These are phyloP conservation scores for Phlyctochytrium planicorne DNA, from an alignment of 192 early-diverging fungal species.

Conservation along the genomic window DNA sequence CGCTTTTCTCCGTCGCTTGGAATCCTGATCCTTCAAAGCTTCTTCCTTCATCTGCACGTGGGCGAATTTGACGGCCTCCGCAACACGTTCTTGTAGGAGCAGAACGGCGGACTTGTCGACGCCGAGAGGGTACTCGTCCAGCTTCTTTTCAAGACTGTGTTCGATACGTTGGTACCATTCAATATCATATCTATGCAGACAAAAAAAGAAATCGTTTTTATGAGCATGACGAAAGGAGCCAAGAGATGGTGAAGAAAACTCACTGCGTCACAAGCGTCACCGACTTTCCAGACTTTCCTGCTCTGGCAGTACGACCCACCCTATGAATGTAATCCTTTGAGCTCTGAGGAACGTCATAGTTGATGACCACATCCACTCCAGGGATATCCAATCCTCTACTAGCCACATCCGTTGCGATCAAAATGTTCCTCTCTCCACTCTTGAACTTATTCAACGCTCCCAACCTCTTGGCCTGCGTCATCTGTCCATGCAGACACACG, in stretches of 20 bases:
- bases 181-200: conserved; percentile 84
- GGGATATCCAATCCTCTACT: conserved; percentile 91
- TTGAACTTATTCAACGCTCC: conserved; percentile 96
- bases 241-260: conserved; percentile 14
- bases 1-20: conserved; percentile 26
- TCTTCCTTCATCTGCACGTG: conserved; percentile 85
- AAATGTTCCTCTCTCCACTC: conserved; percentile 76
- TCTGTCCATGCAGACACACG: conserved; percentile 90
- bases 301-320: conserved; percentile 95
- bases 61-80: conserved; percentile 85
- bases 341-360: conserved; percentile 93
- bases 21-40: conserved; percentile 29
- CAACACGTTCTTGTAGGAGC: conserved; percentile 90
- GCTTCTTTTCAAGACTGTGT: conserved; percentile 82
- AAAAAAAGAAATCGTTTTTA: conserved; percentile 57
- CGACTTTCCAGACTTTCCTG: conserved; percentile 82
- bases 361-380: conserved; percentile 91
- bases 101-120: conserved; percentile 79
- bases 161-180: conserved; percentile 94
- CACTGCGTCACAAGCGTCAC: conserved; percentile 81
- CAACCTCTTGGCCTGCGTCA: conserved; percentile 88
- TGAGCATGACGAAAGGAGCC: neutral
- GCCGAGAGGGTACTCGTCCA: conserved; percentile 75
- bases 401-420: conserved; percentile 96
- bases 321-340: conserved; percentile 97